Evolutionary conservation across 139 green algal genomes (phyloP).

Genomic region (Dunaliella primolecta): DNA sequence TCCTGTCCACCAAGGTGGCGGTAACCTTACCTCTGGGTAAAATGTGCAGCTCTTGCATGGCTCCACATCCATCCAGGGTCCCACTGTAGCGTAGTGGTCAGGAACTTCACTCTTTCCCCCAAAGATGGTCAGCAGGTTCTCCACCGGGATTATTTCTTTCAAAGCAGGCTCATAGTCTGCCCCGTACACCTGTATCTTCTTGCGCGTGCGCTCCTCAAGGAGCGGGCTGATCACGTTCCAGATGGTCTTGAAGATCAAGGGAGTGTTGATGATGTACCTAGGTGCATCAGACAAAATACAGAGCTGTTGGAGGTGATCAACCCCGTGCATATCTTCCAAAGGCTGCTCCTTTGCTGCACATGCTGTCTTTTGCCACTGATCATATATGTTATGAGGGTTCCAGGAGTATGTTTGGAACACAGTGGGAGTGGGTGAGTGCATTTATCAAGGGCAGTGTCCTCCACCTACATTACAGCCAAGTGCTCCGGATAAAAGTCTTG

Average conservation of each 20-base stretch:
- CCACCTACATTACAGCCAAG: constrained; percentile 34
- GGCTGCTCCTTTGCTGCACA: no score
- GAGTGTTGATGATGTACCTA: constrained; percentile 66
- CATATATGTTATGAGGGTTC: no score
- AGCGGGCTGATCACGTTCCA: constrained; percentile 55
- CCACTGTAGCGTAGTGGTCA: not conserved
- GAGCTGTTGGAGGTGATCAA: no score
- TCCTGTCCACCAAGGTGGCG: no score
- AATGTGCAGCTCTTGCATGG: not conserved
- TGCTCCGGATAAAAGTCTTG: constrained; percentile 61
- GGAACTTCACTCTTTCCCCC: constrained; percentile 19
- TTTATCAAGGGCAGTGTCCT: no score
- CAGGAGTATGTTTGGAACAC: no score
- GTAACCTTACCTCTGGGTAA: not conserved
- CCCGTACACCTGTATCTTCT: constrained; percentile 44
- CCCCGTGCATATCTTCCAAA: no score
- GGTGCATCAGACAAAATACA: not conserved
- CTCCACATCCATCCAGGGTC: constrained; percentile 1
- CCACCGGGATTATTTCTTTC: constrained; percentile 7
- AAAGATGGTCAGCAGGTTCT: constrained; percentile 26
- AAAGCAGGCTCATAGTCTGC: constrained; percentile 24
- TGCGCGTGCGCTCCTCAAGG: constrained; percentile 52
- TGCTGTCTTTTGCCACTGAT: no score
- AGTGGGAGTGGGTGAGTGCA: no score
- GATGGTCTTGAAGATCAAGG: constrained; percentile 49